Evolutionary conservation across 345 rosid genomes (phyloP), one percentile per base, ranked within the genome.

Genomic region (Toxicodendron radicans): DNA sequence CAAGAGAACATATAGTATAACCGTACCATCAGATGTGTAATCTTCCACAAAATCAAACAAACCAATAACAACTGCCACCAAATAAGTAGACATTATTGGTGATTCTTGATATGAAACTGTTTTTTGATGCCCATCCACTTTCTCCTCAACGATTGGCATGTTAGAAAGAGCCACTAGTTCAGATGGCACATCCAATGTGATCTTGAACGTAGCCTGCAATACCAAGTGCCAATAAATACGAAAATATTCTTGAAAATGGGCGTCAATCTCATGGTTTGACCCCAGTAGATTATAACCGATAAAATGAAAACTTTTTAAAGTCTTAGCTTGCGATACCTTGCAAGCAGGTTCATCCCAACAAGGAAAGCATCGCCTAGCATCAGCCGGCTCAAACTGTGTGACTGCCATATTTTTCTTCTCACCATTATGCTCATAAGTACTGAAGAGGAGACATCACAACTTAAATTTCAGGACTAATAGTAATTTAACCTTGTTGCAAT

Each of bases 341-440:
- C 91, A 90, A 74, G 93, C 91, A 73, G 99, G 99, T 80, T 95
- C 98, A 73, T 95, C 99, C 99, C 99, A 93, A 71, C 99, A 95
- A 0, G 99, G 99, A 78, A 95, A 93, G 80, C 97, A 95, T 76
- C 89, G 85, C 79, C 99, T 87, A 32, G 98, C 98, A 85, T 95
- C 97, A 68, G 88, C 97, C 5, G 98, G 98, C 83, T 93, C 99
- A 80, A 95, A 95, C 81, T 95, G 98, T 1, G 98, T 95, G 63
- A 93, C 99, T 5, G 96, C 99, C 99, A 95, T 91, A 62, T 95
- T 91, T 91, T 87, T 95, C 89, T 88, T 93, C 85, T 91, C 93
- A 68, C 95, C 99, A 35, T 93, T 77, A 75, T 84, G 83, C 82
- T 85, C 92, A 65, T 90, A 95, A 32, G 86, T 80, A 81, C 98